phyloP scores from a whole-genome alignment of 495 filamentous ascomycete species.

The Bryoglossum gracile region DNA sequence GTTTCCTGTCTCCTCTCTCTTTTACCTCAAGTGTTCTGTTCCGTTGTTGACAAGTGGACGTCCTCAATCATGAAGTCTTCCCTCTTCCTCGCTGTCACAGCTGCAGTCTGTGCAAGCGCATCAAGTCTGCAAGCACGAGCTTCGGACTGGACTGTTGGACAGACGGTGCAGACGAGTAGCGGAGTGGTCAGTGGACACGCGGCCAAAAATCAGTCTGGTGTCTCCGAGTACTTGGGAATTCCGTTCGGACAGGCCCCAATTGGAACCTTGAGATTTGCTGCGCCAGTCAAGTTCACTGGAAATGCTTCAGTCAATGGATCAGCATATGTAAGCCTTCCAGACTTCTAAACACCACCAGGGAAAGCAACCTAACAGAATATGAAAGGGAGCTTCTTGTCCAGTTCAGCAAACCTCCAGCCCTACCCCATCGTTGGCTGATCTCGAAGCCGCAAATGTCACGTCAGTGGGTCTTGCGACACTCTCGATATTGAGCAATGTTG shows the following conservation, averaged over 20 bases:
- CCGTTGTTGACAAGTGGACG: too few relatives aligned
- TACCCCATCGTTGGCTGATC: not conserved
- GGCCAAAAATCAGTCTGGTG: constrained; percentile 29
- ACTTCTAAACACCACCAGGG: not conserved
- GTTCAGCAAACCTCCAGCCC: not conserved
- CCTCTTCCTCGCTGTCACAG: not conserved
- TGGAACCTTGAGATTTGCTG: constrained; percentile 39
- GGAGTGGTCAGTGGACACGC: constrained; percentile 41
- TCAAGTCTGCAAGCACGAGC: constrained; percentile 2
- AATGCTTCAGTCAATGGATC: constrained; percentile 18
- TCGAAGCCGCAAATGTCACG: constrained; percentile 12
- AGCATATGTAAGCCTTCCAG: constrained; percentile 25
- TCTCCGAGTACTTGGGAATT: constrained; percentile 46
- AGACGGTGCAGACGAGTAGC: constrained; percentile 27
- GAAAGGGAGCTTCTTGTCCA: constrained; percentile 16
- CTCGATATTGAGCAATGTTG: not conserved
- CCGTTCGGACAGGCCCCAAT: constrained; percentile 41
- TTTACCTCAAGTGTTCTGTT: too few relatives aligned
- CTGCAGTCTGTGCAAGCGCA: not conserved
- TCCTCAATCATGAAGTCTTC: constrained; percentile 9
- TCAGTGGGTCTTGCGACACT: constrained; percentile 1
- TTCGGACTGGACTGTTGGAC: constrained; percentile 22
- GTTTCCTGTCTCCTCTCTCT: not conserved
- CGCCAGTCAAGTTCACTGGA: constrained; percentile 28
- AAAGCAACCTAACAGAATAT: not conserved